These are phyloP conservation scores for Capsicum rhomboideum DNA, from an alignment of 257 asterid species.

Conservation along the genomic window DNA sequence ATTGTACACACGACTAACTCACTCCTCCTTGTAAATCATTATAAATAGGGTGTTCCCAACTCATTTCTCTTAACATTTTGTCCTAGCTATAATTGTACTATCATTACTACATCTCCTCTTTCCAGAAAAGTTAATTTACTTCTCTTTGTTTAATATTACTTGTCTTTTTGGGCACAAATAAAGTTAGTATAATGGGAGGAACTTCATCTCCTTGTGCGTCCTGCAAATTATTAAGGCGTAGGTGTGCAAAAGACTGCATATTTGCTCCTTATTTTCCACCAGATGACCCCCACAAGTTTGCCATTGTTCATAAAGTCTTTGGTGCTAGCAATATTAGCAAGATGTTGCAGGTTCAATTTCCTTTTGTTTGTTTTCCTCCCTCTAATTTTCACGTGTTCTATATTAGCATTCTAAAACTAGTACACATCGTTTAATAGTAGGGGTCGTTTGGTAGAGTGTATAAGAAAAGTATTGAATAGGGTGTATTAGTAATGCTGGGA, in stretches of 20 bases:
- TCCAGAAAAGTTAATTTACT: no score
- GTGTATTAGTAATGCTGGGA: no score
- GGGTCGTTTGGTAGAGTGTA: no score
- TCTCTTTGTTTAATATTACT: neutral
- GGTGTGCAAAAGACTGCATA: neutral
- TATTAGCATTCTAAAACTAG: no score
- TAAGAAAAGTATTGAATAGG: no score
- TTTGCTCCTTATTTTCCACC: constrained; percentile 6
- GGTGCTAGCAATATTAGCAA: constrained; percentile 6
- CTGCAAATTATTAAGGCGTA: constrained; percentile 2
- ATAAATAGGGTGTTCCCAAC: constrained; percentile 18
- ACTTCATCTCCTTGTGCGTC: constrained; percentile 29
- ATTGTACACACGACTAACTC: no score
- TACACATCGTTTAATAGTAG: no score
- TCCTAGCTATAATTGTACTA: neutral
- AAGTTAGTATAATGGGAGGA: constrained; percentile 31
- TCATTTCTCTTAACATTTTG: constrained; percentile 19
- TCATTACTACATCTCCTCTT: neutral
- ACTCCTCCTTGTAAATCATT: neutral
- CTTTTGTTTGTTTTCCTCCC: no score
- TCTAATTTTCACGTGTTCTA: no score
- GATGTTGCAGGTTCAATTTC: neutral
- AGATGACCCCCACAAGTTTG: constrained; percentile 1
- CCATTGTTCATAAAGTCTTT: constrained; percentile 4
- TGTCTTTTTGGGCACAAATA: no score